Conservation (phyloP, 2,329 filamentous ascomycete species). For the Fusarium sp. region DNA sequence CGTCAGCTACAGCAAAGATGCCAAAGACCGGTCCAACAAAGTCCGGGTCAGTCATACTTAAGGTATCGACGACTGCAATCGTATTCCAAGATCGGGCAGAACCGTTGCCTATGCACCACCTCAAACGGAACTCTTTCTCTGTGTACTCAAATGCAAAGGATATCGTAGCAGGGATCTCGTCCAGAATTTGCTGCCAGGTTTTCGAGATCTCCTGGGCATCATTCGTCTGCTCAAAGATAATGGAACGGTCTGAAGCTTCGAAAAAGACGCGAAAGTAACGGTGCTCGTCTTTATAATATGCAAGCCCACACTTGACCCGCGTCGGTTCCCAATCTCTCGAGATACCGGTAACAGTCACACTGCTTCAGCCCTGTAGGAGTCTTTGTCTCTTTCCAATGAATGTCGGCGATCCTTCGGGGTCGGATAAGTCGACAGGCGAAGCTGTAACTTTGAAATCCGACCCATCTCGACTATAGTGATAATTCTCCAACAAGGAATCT, state of each 20-base stretch:
- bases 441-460: background rate
- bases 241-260: background rate
- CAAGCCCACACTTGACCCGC: background rate
- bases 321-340: background rate
- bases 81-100: too few species aligned
- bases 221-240: slow-evolving; percentile 5
- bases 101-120: too few species aligned
- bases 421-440: slow-evolving; percentile 1
- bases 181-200: background rate
- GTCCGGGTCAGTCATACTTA: too few species aligned
- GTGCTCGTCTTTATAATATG: slow-evolving; percentile 21
- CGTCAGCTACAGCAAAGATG: too few species aligned
- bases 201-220: slow-evolving; percentile 11
- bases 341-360: background rate
- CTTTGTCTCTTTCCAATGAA: slow-evolving; percentile 27
- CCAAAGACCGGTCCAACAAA: too few species aligned
- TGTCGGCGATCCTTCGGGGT: slow-evolving; percentile 6
- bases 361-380: slow-evolving; percentile 11
- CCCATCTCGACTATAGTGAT: slow-evolving; percentile 5
- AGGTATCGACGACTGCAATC: too few species aligned
- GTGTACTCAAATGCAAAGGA: slow-evolving; percentile 13
- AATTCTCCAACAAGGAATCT: slow-evolving; percentile 3
- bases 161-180: background rate
- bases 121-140: slow-evolving; percentile 3
- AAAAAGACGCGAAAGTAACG: slow-evolving; percentile 12